phyloP scores from a whole-genome alignment of 2,329 filamentous ascomycete species.

The Aureobasidium sp. region DNA sequence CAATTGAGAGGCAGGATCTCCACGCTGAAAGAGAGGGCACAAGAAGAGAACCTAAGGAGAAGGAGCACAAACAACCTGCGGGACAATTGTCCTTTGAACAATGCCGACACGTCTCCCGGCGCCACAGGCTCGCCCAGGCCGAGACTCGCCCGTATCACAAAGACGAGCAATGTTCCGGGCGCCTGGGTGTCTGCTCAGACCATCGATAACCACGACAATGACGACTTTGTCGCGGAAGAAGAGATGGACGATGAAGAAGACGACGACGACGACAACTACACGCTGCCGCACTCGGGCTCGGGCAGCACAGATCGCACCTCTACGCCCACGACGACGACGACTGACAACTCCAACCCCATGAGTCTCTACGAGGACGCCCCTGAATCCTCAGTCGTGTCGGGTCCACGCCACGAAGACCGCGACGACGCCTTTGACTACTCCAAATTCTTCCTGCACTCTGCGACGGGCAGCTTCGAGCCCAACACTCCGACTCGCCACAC shows the following conservation, averaged over 20 bases:
- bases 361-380: constrained; percentile 41
- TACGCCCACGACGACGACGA: background rate
- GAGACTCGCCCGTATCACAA: constrained; percentile 21
- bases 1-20: constrained; percentile 82
- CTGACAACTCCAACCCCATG: constrained; percentile 18
- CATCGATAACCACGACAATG: background rate
- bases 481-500: background rate
- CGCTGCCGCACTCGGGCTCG: background rate
- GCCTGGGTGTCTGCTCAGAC: constrained; percentile 10
- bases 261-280: background rate
- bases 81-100: constrained; percentile 66
- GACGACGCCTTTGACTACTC: constrained; percentile 96
- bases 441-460: constrained; percentile 89
- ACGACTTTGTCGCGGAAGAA: background rate
- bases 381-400: constrained; percentile 15
- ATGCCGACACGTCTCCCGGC: constrained; percentile 38
- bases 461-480: constrained; percentile 67
- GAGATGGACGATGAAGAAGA: background rate
- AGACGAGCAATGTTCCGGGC: background rate
- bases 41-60: constrained; percentile 70
- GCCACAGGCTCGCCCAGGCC: constrained; percentile 32
- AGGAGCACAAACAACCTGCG: constrained; percentile 69
- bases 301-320: constrained; percentile 7
- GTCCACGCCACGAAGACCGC: constrained; percentile 72
- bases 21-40: constrained; percentile 66